phyloP scores from a whole-genome alignment of 495 filamentous ascomycete genomes.

The Aspergillus asperescens region DNA sequence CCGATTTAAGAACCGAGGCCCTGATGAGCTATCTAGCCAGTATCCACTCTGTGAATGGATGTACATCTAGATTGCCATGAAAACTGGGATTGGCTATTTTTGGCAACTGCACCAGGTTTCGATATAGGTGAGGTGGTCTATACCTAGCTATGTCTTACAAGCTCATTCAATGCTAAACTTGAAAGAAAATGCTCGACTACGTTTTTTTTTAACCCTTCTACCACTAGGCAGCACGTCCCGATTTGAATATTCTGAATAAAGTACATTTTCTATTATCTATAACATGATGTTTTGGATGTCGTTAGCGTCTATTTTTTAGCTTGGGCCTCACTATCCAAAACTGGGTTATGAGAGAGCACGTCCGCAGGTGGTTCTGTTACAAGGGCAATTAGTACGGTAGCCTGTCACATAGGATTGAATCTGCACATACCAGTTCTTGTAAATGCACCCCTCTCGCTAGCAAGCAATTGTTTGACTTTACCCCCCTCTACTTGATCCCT shows the following conservation, averaged over 20 bases:
- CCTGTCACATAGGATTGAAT: neutral
- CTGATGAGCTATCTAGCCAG: too few relatives aligned
- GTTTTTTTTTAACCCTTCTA: too few relatives aligned
- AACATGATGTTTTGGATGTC: slow-evolving; percentile 29
- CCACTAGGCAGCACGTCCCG: neutral
- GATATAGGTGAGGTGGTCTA: too few relatives aligned
- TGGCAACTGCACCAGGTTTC: too few relatives aligned
- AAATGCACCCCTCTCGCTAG: slow-evolving; percentile 65
- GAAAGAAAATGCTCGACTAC: too few relatives aligned
- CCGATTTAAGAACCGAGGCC: too few relatives aligned
- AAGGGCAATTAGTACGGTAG: slow-evolving; percentile 21
- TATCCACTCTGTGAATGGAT: too few relatives aligned
- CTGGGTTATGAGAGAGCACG: slow-evolving; percentile 39
- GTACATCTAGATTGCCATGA: too few relatives aligned
- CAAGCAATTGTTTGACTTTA: slow-evolving; percentile 62
- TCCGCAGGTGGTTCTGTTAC: slow-evolving; percentile 57
- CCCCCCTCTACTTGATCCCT: slow-evolving; percentile 76
- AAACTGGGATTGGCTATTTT: too few relatives aligned
- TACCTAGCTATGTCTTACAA: too few relatives aligned
- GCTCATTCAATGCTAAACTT: too few relatives aligned
- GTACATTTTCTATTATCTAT: slow-evolving; percentile 32
- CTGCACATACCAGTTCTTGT: slow-evolving; percentile 60
- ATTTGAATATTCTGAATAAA: neutral
- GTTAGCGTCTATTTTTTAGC: slow-evolving; percentile 43
- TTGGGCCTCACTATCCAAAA: slow-evolving; percentile 31